These are phyloP conservation scores for Boletellus sp. DNA, from an alignment of 768 basidiomycete genomes.

Conservation along the genomic window DNA sequence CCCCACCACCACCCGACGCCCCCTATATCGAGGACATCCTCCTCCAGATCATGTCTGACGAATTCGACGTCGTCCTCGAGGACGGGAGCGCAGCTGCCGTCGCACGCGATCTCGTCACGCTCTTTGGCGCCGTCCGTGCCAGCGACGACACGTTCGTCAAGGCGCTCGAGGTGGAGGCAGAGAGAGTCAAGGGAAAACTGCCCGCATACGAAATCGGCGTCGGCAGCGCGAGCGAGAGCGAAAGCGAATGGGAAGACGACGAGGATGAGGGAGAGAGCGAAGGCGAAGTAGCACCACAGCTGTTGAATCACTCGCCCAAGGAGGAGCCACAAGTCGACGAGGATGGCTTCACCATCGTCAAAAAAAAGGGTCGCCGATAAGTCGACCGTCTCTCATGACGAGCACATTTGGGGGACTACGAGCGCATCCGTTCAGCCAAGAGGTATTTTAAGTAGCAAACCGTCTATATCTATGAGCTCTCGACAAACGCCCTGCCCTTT, in stretches of 20 bases:
- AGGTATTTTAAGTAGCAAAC: slow-evolving; percentile 20
- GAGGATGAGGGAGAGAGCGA: slow-evolving; percentile 37
- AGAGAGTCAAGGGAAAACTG: slow-evolving; percentile 54
- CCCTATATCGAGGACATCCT: slow-evolving; percentile 80
- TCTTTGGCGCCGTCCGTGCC: slow-evolving; percentile 56
- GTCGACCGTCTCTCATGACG: too few relatives aligned
- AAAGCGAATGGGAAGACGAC: slow-evolving; percentile 42
- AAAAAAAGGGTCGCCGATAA: slow-evolving; percentile 49
- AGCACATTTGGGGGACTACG: too few relatives aligned
- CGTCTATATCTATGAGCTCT: slow-evolving; percentile 32
- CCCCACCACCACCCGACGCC: slow-evolving; percentile 46
- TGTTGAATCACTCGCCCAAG: slow-evolving; percentile 42
- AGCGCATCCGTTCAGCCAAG: slow-evolving; percentile 8
- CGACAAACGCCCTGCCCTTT: slow-evolving; percentile 83
- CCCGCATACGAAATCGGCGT: slow-evolving; percentile 43
- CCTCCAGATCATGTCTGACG: slow-evolving; percentile 80
- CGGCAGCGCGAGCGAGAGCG: slow-evolving; percentile 33
- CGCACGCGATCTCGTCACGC: slow-evolving; percentile 62
- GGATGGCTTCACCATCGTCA: slow-evolving; percentile 87
- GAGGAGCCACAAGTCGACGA: slow-evolving; percentile 79
- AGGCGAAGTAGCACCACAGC: slow-evolving; percentile 51
- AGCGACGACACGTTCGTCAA: slow-evolving; percentile 49
- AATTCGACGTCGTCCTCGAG: slow-evolving; percentile 80
- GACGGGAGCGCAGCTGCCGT: slow-evolving; percentile 79
- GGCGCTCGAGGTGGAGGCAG: slow-evolving; percentile 63